Evolutionary conservation across 176 grass and related monocot genomes (phyloP).

Genomic region (Musa itinerans): DNA sequence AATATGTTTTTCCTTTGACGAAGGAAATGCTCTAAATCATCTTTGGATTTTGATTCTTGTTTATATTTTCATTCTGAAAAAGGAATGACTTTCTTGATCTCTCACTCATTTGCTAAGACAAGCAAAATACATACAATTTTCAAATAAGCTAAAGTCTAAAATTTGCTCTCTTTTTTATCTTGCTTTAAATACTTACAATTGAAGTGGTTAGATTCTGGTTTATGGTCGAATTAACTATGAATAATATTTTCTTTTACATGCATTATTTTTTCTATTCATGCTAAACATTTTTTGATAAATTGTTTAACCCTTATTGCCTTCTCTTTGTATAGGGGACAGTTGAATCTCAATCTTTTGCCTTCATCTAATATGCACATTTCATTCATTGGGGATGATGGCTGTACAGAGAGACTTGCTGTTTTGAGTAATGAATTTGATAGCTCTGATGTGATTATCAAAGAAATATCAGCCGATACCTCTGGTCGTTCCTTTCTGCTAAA

Average conservation of each 20-base stretch:
- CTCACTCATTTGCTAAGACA: background rate
- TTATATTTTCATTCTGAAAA: too few relatives aligned
- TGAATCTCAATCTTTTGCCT: conserved; percentile 61
- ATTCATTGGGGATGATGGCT: conserved; percentile 64
- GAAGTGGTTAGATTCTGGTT: too few relatives aligned
- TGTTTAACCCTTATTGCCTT: background rate
- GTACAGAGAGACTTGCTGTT: conserved; percentile 51
- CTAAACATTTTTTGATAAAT: background rate
- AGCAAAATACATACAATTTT: background rate
- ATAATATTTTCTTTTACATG: background rate
- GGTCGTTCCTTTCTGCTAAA: conserved; percentile 68
- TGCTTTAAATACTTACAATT: too few relatives aligned
- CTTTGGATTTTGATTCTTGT: too few relatives aligned
- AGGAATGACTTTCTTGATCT: background rate
- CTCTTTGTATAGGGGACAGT: conserved; percentile 52
- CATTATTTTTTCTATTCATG: background rate
- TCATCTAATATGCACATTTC: conserved; percentile 61
- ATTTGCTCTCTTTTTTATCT: background rate
- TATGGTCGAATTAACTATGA: background rate
- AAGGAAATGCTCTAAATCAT: too few relatives aligned
- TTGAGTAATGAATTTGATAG: conserved; percentile 29
- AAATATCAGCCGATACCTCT: conserved; percentile 71
- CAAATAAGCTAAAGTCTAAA: background rate
- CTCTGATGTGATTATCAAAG: conserved; percentile 46
- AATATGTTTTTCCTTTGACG: too few relatives aligned